Percentiles rank a stretch among this genome's conserved stretches.
Evolutionary conservation across 306 rosid species (phyloP).

Genomic region (Calophaca sinica): DNA sequence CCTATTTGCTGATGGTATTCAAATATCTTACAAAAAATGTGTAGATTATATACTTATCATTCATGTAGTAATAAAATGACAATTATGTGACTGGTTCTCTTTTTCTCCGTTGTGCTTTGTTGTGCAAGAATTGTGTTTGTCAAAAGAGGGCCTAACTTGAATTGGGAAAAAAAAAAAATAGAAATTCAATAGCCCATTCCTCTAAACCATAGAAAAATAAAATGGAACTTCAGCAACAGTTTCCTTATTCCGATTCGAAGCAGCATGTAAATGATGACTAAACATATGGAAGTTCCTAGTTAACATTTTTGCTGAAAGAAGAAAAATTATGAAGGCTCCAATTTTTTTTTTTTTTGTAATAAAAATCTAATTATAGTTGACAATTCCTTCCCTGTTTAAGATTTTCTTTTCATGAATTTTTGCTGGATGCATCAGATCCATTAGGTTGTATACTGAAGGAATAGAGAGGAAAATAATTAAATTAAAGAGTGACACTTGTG

Average conservation of each 20-base stretch:
- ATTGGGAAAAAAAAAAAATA: not conserved
- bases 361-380: slow-evolving; percentile 30
- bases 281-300: slow-evolving; percentile 22
- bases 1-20: slow-evolving; percentile 16
- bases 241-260: slow-evolving; percentile 17
- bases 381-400: slow-evolving; percentile 30
- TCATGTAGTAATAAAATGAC: slow-evolving; percentile 28
- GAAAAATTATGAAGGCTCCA: slow-evolving; percentile 18
- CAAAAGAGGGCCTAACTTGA: slow-evolving; percentile 24
- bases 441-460: slow-evolving; percentile 29
- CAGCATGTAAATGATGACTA: slow-evolving; percentile 28
- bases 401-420: slow-evolving; percentile 14
- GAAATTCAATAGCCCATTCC: slow-evolving; percentile 9
- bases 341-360: slow-evolving; percentile 8
- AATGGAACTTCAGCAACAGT: slow-evolving; percentile 23
- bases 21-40: slow-evolving; percentile 7
- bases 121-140: slow-evolving; percentile 10
- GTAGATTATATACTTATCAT: slow-evolving; percentile 3
- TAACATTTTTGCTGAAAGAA: slow-evolving; percentile 1
- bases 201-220: slow-evolving; percentile 17
- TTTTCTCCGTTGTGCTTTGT: slow-evolving; percentile 22
- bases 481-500: not conserved
- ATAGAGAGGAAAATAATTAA: not conserved
- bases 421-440: slow-evolving; percentile 4
- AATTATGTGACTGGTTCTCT: slow-evolving; percentile 25